phyloP scores from a whole-genome alignment of 1,139 yeast genomes.

The Geotrichum cucujoidarum region DNA sequence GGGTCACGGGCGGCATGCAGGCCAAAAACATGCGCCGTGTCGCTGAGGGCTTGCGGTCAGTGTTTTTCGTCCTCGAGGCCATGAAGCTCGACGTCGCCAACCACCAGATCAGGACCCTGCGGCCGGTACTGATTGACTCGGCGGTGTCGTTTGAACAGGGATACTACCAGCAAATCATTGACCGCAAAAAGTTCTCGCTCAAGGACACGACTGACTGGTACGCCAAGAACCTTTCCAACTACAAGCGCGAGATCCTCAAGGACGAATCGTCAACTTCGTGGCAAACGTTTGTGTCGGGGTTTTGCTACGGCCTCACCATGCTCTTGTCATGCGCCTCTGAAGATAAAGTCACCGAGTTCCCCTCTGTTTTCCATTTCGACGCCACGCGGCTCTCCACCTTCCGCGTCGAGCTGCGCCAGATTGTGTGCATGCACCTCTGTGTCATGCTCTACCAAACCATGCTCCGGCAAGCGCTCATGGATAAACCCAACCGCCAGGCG shows the following conservation, averaged over 20 bases:
- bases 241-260: neutral
- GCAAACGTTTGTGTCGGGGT: constrained; percentile 21
- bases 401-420: constrained; percentile 80
- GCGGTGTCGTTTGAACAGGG: constrained; percentile 91
- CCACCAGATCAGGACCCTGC: constrained; percentile 80
- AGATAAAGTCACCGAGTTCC: constrained; percentile 65
- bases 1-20: constrained; percentile 59
- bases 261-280: neutral
- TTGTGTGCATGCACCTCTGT: constrained; percentile 75
- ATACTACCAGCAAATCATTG: constrained; percentile 69
- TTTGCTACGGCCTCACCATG: constrained; percentile 51
- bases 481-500: constrained; percentile 22
- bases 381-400: constrained; percentile 71
- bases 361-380: constrained; percentile 79
- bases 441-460: constrained; percentile 67
- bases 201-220: constrained; percentile 71
- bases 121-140: constrained; percentile 84
- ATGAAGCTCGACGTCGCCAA: constrained; percentile 95
- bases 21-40: constrained; percentile 50
- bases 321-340: constrained; percentile 64
- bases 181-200: constrained; percentile 62
- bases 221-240: constrained; percentile 22
- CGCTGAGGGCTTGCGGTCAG: constrained; percentile 72
- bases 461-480: constrained; percentile 36
- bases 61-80: constrained; percentile 85